phyloP scores from a whole-genome alignment of 306 rosid genomes.

The Corylus americana region DNA sequence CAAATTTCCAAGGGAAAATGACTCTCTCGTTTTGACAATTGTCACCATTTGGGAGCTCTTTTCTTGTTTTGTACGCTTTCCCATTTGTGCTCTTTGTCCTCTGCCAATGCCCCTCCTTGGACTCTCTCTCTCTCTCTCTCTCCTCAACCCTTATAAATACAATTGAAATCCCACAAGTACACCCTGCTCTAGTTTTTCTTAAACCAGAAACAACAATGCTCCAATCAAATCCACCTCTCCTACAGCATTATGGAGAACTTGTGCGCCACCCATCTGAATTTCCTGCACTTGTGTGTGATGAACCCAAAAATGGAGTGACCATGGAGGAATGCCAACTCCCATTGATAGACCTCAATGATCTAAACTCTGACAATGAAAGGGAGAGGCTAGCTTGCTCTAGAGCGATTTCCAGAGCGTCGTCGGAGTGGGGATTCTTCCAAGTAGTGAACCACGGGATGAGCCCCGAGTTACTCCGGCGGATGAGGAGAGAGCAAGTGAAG shows the following conservation, averaged over 20 bases:
- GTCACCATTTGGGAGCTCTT: conserved; percentile 45
- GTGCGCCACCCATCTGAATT: conserved; percentile 29
- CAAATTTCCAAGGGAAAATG: conserved; percentile 18
- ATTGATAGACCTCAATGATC: conserved; percentile 69
- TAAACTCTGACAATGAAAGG: conserved; percentile 38
- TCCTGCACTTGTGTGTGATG: conserved; percentile 20
- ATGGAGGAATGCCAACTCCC: conserved; percentile 73
- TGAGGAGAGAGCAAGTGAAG: conserved; percentile 69
- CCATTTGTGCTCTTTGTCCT: conserved; percentile 47
- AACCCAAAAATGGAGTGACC: conserved; percentile 20
- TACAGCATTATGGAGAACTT: conserved; percentile 56
- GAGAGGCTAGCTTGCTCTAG: conserved; percentile 53
- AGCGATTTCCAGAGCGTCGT: conserved; percentile 66
- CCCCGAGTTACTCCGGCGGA: conserved; percentile 49
- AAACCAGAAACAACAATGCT: conserved; percentile 37
- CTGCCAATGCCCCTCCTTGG: conserved; percentile 19
- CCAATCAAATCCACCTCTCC: conserved; percentile 72
- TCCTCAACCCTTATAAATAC: conserved; percentile 46
- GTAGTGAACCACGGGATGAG: conserved; percentile 81
- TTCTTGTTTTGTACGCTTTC: conserved; percentile 20
- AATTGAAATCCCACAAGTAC: conserved; percentile 18
- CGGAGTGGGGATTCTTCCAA: conserved; percentile 91
- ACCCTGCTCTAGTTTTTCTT: conserved; percentile 23
- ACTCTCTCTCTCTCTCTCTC: conserved; percentile 23
- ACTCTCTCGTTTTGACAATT: conserved; percentile 56